Percentiles rank a stretch among this genome's conserved stretches.
phyloP scores from a whole-genome alignment of 108 stramenopile genomes.

The Fistulifera solaris region DNA sequence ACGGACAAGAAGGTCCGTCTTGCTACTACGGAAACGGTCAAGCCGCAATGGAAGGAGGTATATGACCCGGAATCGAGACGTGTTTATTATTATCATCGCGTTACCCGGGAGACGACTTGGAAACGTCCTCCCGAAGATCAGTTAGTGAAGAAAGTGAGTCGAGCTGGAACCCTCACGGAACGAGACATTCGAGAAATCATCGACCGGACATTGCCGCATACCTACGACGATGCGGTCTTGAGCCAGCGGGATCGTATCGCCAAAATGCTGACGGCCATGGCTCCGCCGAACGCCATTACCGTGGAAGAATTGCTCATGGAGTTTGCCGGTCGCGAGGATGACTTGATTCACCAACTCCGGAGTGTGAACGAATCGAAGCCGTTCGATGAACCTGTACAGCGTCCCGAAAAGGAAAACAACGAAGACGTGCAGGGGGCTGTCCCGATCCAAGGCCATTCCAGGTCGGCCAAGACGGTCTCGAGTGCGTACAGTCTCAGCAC shows the following conservation, averaged over 20 bases:
- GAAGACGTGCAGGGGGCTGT: background rate
- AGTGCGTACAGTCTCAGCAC: constrained; percentile 1
- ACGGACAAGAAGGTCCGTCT: too few relatives aligned
- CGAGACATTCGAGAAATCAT: background rate
- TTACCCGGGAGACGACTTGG: constrained; percentile 63
- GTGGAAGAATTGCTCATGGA: constrained; percentile 14
- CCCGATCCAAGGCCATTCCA: background rate
- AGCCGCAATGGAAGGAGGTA: constrained; percentile 36
- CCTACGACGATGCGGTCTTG: constrained; percentile 2
- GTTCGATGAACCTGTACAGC: constrained; percentile 23
- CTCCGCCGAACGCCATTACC: constrained; percentile 12
- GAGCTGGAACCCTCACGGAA: background rate
- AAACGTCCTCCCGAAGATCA: constrained; percentile 43
- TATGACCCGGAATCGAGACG: constrained; percentile 34
- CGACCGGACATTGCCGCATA: background rate
- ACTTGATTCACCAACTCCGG: constrained; percentile 18
- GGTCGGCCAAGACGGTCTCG: background rate
- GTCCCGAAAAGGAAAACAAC: background rate
- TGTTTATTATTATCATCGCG: constrained; percentile 62
- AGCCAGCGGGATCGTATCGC: constrained; percentile 11
- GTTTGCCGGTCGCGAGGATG: constrained; percentile 17
- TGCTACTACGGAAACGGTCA: background rate
- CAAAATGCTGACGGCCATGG: constrained; percentile 10
- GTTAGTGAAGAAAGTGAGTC: constrained; percentile 4
- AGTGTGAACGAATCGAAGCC: constrained; percentile 21